A percentile compares a stretch with the other conserved stretches of the same genome.
These are phyloP conservation scores for Myochromella boudieri DNA, from an alignment of 768 basidiomycete genomes.

Conservation along the genomic window DNA sequence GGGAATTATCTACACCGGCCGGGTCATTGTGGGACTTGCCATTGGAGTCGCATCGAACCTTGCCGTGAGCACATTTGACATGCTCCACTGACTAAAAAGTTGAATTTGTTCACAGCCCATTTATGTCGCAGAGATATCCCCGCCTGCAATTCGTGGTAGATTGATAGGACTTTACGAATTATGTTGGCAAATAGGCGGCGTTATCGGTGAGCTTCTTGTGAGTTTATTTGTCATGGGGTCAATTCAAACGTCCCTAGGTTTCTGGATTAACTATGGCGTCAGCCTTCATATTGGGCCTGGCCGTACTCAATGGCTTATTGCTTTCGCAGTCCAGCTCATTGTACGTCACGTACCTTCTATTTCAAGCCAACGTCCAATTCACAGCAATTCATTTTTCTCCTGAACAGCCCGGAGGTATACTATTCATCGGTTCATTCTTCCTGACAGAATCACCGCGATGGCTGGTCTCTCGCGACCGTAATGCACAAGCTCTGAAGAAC, in stretches of 20 bases:
- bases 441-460: conserved; percentile 36
- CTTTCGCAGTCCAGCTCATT: conserved; percentile 38
- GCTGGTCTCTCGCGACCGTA: conserved; percentile 36
- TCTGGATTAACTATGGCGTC: conserved; percentile 39
- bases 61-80: conserved; percentile 20
- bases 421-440: conserved; percentile 31
- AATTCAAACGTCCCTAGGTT: conserved; percentile 17
- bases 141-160: conserved; percentile 44
- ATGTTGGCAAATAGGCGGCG: conserved; percentile 48
- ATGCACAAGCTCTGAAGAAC: conserved; percentile 28
- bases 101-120: conserved; percentile 32
- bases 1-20: conserved; percentile 40
- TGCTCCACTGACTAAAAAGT: background rate
- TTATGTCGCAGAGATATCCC: conserved; percentile 44
- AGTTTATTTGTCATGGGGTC: background rate
- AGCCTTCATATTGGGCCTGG: conserved; percentile 26
- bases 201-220: conserved; percentile 29
- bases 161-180: conserved; percentile 49
- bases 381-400: background rate
- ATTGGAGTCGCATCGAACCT: conserved; percentile 38
- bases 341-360: conserved; percentile 15
- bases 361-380: background rate
- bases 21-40: conserved; percentile 39
- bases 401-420: conserved; percentile 31
- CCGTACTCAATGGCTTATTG: conserved; percentile 35